Percentiles rank a stretch among this genome's conserved stretches.
Conservation (phyloP, 352 stramenopile genomes). For the Phytopythium ostracodes region DNA sequence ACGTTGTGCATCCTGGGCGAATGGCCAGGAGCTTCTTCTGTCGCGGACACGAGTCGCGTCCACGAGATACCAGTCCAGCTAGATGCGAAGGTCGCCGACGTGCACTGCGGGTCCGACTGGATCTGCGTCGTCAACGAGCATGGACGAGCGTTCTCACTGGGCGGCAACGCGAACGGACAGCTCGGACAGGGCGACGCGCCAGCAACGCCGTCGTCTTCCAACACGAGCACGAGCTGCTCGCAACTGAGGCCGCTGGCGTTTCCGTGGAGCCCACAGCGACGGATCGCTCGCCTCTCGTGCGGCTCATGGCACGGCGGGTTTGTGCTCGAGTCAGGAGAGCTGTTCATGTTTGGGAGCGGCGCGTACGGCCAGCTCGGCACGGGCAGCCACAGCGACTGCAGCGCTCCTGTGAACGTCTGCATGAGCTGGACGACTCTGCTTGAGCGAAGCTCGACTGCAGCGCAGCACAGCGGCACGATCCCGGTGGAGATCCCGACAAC, state of each 20-base stretch:
- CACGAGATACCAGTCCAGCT: conserved; percentile 40
- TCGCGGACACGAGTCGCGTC: conserved; percentile 8
- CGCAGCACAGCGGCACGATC: neutral
- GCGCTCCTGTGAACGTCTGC: conserved; percentile 22
- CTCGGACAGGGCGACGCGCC: conserved; percentile 43
- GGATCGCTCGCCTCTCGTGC: conserved; percentile 47
- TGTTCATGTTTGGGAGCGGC: conserved; percentile 72
- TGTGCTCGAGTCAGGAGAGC: conserved; percentile 40
- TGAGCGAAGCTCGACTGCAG: neutral
- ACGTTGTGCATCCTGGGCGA: conserved; percentile 49
- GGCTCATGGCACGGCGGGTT: conserved; percentile 54
- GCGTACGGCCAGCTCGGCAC: conserved; percentile 56
- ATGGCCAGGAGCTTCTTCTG: conserved; percentile 17
- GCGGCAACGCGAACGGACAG: conserved; percentile 55
- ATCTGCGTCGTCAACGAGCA: conserved; percentile 41
- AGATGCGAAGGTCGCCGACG: conserved; percentile 36
- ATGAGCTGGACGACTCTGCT: conserved; percentile 43
- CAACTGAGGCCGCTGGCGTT: conserved; percentile 24
- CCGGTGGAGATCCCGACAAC: neutral
- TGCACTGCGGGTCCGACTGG: conserved; percentile 49
- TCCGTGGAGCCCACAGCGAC: conserved; percentile 14
- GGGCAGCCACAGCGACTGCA: conserved; percentile 18
- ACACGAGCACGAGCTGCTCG: neutral
- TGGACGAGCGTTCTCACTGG: conserved; percentile 46
- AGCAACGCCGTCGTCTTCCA: conserved; percentile 7